Conservation (phyloP, 805 yeast genomes). For the Candida khao-thaluensis region DNA sequence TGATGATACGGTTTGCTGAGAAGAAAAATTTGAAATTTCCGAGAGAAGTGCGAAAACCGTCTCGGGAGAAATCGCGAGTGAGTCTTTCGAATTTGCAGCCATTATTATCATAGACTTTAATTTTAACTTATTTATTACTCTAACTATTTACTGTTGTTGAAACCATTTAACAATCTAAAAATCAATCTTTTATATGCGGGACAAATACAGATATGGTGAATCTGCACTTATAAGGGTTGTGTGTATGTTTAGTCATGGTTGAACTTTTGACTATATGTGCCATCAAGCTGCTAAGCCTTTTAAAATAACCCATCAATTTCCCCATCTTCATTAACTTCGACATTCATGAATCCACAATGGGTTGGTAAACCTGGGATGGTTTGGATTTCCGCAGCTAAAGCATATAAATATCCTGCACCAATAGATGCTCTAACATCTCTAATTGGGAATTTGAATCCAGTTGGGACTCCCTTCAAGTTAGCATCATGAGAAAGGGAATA, state of each 20-base stretch:
- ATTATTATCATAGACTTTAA: too few relatives aligned
- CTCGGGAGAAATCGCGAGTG: slow-evolving; percentile 2
- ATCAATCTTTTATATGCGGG: slow-evolving; percentile 6
- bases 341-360: slow-evolving; percentile 95
- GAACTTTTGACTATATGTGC: slow-evolving; percentile 3
- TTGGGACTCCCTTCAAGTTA: slow-evolving; percentile 88
- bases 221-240: too few relatives aligned
- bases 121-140: background rate
- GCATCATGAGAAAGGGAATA: slow-evolving; percentile 96
- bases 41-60: slow-evolving; percentile 4
- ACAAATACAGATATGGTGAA: too few relatives aligned
- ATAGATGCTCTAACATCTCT: slow-evolving; percentile 91
- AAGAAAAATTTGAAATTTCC: slow-evolving; percentile 6
- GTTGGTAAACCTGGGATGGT: slow-evolving; percentile 98
- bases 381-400: slow-evolving; percentile 94
- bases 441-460: slow-evolving; percentile 90
- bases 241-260: slow-evolving; percentile 4
- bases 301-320: slow-evolving; percentile 75
- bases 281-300: too few relatives aligned
- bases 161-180: slow-evolving; percentile 8
- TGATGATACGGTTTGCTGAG: slow-evolving; percentile 4
- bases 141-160: slow-evolving; percentile 10
- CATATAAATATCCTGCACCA: slow-evolving; percentile 96
- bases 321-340: slow-evolving; percentile 86
- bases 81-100: too few relatives aligned